Percentiles rank a stretch among this genome's conserved stretches.
Conservation (phyloP, 202 grass and related monocot genomes). For the Carex sylvatica region DNA sequence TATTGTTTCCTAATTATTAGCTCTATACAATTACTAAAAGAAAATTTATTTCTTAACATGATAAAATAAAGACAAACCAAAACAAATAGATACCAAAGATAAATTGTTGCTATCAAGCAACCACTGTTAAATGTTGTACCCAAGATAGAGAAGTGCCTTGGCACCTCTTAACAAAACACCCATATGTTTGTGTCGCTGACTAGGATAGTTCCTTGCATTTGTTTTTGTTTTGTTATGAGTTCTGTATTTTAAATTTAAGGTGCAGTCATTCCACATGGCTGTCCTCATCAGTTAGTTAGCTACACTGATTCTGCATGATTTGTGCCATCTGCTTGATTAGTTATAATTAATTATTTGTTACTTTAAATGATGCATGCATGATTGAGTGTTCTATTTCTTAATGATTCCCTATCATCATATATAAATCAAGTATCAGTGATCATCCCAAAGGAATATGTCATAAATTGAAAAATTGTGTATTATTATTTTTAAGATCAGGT, state of each 20-base stretch:
- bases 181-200: constrained; percentile 13
- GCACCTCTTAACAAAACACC: background rate
- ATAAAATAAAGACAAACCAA: background rate
- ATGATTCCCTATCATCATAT: background rate
- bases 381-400: background rate
- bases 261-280: constrained; percentile 18
- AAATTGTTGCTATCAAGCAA: background rate
- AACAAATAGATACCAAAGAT: background rate
- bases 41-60: too few relatives aligned
- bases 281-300: background rate
- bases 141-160: background rate
- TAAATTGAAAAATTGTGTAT: background rate
- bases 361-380: background rate
- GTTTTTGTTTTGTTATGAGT: background rate
- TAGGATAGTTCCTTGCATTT: constrained; percentile 14
- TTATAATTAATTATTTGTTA: background rate
- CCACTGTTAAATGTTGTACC: background rate
- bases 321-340: background rate
- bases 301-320: background rate
- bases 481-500: background rate
- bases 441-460: background rate
- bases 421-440: background rate
- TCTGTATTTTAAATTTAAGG: background rate
- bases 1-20: too few relatives aligned
- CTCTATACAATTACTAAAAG: too few relatives aligned